phyloP scores from a whole-genome alignment of 306 rosid genomes.

The Cicer arietinum region DNA sequence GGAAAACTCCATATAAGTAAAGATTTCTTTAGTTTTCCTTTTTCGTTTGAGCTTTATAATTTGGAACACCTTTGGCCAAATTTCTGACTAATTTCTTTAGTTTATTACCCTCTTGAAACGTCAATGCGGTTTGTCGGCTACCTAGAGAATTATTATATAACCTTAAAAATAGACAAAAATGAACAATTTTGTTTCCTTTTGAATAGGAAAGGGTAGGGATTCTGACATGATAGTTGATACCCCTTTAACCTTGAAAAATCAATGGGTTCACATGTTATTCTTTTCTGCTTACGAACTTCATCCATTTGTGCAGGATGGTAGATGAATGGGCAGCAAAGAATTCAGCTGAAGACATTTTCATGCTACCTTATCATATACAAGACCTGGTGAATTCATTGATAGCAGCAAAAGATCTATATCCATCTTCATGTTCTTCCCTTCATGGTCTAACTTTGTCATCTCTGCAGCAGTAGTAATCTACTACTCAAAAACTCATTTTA shows the following conservation, averaged over 20 bases:
- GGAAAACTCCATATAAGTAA: neutral
- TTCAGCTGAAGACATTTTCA: slow-evolving; percentile 77
- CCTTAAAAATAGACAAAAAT: neutral
- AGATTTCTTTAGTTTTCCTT: neutral
- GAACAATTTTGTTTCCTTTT: neutral
- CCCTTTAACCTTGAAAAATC: slow-evolving; percentile 2
- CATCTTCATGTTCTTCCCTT: slow-evolving; percentile 70
- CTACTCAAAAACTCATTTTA: slow-evolving; percentile 22
- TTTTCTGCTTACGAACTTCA: slow-evolving; percentile 9
- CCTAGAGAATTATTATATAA: neutral
- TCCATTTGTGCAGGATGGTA: slow-evolving; percentile 65
- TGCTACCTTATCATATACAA: slow-evolving; percentile 66
- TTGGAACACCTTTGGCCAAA: slow-evolving; percentile 7
- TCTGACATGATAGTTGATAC: neutral
- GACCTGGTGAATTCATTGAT: slow-evolving; percentile 58
- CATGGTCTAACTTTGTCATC: slow-evolving; percentile 74
- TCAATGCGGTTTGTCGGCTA: slow-evolving; percentile 10
- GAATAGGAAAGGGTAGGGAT: neutral
- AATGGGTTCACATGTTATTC: neutral
- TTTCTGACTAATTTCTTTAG: slow-evolving; percentile 10
- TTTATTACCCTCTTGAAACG: slow-evolving; percentile 12
- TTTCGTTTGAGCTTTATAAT: slow-evolving; percentile 26
- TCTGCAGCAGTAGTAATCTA: slow-evolving; percentile 52
- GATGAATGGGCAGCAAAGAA: slow-evolving; percentile 76
- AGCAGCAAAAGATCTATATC: slow-evolving; percentile 62